Conservation (phyloP, 1,139 yeast genomes). For the Geotrichum europaeum region DNA sequence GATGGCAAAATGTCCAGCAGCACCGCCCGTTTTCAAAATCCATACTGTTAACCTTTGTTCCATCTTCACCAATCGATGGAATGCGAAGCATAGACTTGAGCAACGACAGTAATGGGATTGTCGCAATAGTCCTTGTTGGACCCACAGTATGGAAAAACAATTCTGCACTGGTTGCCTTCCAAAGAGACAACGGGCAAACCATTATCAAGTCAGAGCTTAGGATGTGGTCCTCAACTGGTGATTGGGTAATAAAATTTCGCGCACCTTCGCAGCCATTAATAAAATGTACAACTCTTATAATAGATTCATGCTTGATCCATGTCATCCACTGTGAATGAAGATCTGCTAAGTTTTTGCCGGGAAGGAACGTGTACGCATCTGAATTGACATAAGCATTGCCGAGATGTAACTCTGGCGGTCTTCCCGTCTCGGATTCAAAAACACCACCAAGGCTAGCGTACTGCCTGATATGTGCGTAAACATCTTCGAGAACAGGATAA, state of each 20-base stretch:
- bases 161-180: slow-evolving; percentile 28
- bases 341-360: neutral
- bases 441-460: slow-evolving; percentile 7
- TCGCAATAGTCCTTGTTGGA: slow-evolving; percentile 22
- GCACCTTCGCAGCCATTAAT: slow-evolving; percentile 27
- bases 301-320: slow-evolving; percentile 32
- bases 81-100: slow-evolving; percentile 33
- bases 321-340: slow-evolving; percentile 29
- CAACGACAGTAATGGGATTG: slow-evolving; percentile 30
- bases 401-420: neutral
- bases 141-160: slow-evolving; percentile 32
- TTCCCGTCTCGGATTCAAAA: neutral
- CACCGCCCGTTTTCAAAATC: neutral
- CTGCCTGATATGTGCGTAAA: neutral
- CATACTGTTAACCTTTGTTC: slow-evolving; percentile 1
- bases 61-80: slow-evolving; percentile 26
- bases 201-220: slow-evolving; percentile 30
- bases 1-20: slow-evolving; percentile 28
- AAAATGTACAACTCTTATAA: slow-evolving; percentile 29
- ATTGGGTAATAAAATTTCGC: slow-evolving; percentile 22
- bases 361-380: slow-evolving; percentile 4
- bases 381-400: slow-evolving; percentile 8
- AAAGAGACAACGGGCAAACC: slow-evolving; percentile 30
- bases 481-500: neutral
- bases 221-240: slow-evolving; percentile 23